A percentile compares a stretch with the other conserved stretches of the same genome.
Conservation (phyloP, 2,329 filamentous ascomycete genomes). For the Coniella lustricola region DNA sequence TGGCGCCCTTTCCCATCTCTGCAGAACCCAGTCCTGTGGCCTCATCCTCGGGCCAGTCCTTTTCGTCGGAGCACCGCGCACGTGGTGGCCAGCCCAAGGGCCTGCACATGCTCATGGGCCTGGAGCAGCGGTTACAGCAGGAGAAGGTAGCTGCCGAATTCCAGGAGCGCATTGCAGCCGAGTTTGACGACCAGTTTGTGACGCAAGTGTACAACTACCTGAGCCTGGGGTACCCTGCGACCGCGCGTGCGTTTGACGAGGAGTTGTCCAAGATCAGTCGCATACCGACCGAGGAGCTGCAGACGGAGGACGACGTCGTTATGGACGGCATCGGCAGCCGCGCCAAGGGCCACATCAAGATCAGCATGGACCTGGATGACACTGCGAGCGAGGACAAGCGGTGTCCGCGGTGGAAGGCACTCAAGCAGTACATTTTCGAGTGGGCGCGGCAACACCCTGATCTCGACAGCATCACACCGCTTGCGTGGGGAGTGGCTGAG, state of each 20-base stretch:
- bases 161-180: conserved; percentile 48
- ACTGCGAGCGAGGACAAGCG: conserved; percentile 41
- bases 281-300: conserved; percentile 61
- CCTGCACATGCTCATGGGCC: conserved; percentile 42
- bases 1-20: conserved; percentile 26
- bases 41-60: neutral
- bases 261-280: conserved; percentile 78
- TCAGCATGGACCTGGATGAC: conserved; percentile 39
- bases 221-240: conserved; percentile 82
- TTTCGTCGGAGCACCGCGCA: conserved; percentile 11
- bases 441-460: conserved; percentile 85
- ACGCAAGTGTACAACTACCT: conserved; percentile 98
- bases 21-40: conserved; percentile 30
- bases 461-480: conserved; percentile 52
- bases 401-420: conserved; percentile 69
- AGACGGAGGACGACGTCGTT: conserved; percentile 58
- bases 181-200: conserved; percentile 79
- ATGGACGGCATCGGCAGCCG: conserved; percentile 33
- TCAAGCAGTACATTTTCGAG: conserved; percentile 76
- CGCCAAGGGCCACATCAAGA: conserved; percentile 72
- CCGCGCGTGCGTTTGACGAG: conserved; percentile 74
- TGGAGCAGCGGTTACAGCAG: conserved; percentile 43
- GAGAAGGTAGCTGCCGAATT: conserved; percentile 44
- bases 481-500: conserved; percentile 62
- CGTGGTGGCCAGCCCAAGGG: conserved; percentile 30